These are phyloP conservation scores for Ogataea siamensis DNA, from an alignment of 805 yeast genomes.

Conservation along the genomic window DNA sequence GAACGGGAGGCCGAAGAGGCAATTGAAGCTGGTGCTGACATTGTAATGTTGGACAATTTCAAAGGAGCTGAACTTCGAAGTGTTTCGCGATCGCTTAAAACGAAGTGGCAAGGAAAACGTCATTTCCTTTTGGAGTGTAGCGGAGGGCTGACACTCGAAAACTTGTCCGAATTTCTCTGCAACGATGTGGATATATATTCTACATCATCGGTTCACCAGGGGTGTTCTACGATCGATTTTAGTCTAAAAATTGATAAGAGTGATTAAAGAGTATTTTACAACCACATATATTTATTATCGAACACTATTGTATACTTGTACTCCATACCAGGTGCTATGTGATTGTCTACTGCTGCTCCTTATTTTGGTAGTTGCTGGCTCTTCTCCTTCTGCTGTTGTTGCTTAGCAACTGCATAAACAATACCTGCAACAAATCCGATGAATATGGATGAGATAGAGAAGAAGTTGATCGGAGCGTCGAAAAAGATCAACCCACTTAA, in stretches of 20 bases:
- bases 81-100: slow-evolving; percentile 64
- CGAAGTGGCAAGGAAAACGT: slow-evolving; percentile 47
- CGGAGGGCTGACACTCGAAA: slow-evolving; percentile 79
- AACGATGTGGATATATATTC: slow-evolving; percentile 86
- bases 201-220: slow-evolving; percentile 90
- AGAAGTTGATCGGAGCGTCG: slow-evolving; percentile 91
- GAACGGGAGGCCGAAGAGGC: slow-evolving; percentile 91
- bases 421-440: slow-evolving; percentile 95
- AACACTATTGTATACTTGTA: slow-evolving; percentile 4
- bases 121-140: slow-evolving; percentile 80
- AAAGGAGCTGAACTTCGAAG: slow-evolving; percentile 57
- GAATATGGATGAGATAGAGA: slow-evolving; percentile 83
- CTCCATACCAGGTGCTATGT: background rate
- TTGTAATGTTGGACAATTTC: slow-evolving; percentile 92
- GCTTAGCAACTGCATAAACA: slow-evolving; percentile 93
- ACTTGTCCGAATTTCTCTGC: slow-evolving; percentile 63
- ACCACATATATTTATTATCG: slow-evolving; percentile 1
- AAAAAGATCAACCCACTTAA: slow-evolving; percentile 92
- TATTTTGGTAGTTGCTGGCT: slow-evolving; percentile 36
- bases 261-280: background rate
- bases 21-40: slow-evolving; percentile 91
- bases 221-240: slow-evolving; percentile 78
- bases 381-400: slow-evolving; percentile 67
- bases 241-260: slow-evolving; percentile 61
- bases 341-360: background rate